A percentile compares a stretch with the other conserved stretches of the same genome.
Conservation (phyloP, 108 stramenopile genomes). For the Nannochloropsis granulata region DNA sequence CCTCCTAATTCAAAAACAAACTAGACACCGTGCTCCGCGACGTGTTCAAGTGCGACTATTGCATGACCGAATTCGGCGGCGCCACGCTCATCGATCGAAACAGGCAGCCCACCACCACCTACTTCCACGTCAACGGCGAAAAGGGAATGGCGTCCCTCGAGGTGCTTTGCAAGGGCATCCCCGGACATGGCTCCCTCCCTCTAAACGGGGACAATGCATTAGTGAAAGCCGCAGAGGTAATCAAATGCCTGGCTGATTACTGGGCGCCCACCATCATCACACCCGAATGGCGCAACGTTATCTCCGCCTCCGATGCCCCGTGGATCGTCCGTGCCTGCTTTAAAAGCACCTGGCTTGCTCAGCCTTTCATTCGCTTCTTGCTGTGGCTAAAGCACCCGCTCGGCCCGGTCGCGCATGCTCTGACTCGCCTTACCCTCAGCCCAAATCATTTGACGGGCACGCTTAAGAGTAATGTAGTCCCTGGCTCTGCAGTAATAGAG, state of each 20-base stretch:
- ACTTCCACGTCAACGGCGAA: constrained; percentile 7
- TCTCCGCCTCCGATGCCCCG: not conserved
- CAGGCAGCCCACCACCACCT: constrained; percentile 2
- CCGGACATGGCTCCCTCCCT: constrained; percentile 6
- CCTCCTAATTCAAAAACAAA: too few relatives aligned
- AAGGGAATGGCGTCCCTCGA: constrained; percentile 5
- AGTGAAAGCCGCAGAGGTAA: not conserved
- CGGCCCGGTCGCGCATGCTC: constrained; percentile 5
- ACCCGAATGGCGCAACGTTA: constrained; percentile 5
- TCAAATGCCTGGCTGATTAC: not conserved
- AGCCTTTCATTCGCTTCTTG: not conserved
- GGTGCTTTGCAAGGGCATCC: not conserved
- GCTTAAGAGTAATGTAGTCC: not conserved
- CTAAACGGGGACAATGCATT: constrained; percentile 3
- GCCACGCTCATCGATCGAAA: constrained; percentile 8
- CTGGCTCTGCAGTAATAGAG: not conserved
- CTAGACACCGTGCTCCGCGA: constrained; percentile 1
- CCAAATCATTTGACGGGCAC: constrained; percentile 5
- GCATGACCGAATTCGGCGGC: constrained; percentile 14
- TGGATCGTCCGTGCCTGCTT: not conserved
- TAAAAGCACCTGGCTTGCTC: not conserved
- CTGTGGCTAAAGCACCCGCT: not conserved
- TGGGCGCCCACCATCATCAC: constrained; percentile 6
- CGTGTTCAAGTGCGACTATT: constrained; percentile 8
- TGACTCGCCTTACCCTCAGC: constrained; percentile 1